Conservation (phyloP, 345 rosid genomes). For the Melastoma malabathricum region DNA sequence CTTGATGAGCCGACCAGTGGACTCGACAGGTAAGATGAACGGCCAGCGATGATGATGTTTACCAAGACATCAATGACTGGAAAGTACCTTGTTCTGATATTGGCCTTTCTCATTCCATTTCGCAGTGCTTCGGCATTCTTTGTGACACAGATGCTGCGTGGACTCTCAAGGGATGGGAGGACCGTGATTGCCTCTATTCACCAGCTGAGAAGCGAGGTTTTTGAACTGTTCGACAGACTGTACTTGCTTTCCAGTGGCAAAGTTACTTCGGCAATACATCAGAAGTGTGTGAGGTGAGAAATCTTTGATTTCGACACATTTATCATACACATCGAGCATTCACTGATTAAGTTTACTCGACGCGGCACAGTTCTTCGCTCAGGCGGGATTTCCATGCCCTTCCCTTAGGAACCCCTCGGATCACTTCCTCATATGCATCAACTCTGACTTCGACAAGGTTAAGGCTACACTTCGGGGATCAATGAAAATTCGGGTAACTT, state of each 20-base stretch:
- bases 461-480: slow-evolving; percentile 94
- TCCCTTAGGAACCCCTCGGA: slow-evolving; percentile 93
- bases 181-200: slow-evolving; percentile 93
- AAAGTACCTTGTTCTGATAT: no score
- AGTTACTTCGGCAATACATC: slow-evolving; percentile 80
- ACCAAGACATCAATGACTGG: no score
- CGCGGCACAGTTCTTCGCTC: slow-evolving; percentile 76
- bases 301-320: background rate
- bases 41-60: no score
- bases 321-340: background rate
- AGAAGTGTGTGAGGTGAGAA: slow-evolving; percentile 78
- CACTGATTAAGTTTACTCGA: background rate
- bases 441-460: slow-evolving; percentile 92
- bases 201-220: slow-evolving; percentile 93
- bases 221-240: slow-evolving; percentile 77
- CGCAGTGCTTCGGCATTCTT: slow-evolving; percentile 94
- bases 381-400: slow-evolving; percentile 96
- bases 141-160: slow-evolving; percentile 79
- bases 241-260: slow-evolving; percentile 89
- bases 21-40: slow-evolving; percentile 57
- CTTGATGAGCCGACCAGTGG: slow-evolving; percentile 98
- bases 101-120: background rate
- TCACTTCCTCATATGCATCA: slow-evolving; percentile 84
- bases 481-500: slow-evolving; percentile 69
- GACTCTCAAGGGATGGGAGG: slow-evolving; percentile 81